Percentiles rank a stretch among this genome's conserved stretches.
phyloP scores from a whole-genome alignment of 768 basidiomycete species.

The Strobilomyces echinocephalus region DNA sequence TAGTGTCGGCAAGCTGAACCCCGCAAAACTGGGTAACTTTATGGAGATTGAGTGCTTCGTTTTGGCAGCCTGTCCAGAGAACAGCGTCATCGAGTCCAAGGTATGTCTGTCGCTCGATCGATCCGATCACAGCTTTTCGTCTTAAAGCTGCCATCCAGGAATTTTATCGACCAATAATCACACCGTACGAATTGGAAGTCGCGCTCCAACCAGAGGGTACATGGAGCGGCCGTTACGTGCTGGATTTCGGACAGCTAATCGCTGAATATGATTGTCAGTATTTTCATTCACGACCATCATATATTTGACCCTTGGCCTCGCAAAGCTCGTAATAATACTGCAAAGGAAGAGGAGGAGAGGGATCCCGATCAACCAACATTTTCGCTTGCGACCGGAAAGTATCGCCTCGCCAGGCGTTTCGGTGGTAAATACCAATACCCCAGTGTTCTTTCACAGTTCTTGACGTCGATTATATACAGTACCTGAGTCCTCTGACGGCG shows the following conservation, averaged over 20 bases:
- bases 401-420: conserved; percentile 72
- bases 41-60: conserved; percentile 95
- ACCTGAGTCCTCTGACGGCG: conserved; percentile 13
- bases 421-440: conserved; percentile 32
- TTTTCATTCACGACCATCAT: background rate
- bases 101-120: conserved; percentile 26
- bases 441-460: background rate
- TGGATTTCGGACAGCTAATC: conserved; percentile 68
- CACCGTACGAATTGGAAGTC: conserved; percentile 85
- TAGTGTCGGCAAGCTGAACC: conserved; percentile 91
- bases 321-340: conserved; percentile 4
- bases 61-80: conserved; percentile 91
- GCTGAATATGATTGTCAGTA: conserved; percentile 27
- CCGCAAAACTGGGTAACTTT: conserved; percentile 93
- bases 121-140: background rate
- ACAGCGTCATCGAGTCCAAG: conserved; percentile 74
- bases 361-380: conserved; percentile 77
- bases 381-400: conserved; percentile 82
- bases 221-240: conserved; percentile 75
- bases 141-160: conserved; percentile 47
- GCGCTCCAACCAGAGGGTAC: conserved; percentile 65
- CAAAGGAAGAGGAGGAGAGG: conserved; percentile 34
- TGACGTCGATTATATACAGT: conserved; percentile 8
- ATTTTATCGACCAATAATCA: conserved; percentile 85
- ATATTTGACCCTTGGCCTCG: background rate